Percentiles rank a stretch among this genome's conserved stretches.
Conservation (phyloP, 2,329 filamentous ascomycete genomes). For the Colletotrichum lini region DNA sequence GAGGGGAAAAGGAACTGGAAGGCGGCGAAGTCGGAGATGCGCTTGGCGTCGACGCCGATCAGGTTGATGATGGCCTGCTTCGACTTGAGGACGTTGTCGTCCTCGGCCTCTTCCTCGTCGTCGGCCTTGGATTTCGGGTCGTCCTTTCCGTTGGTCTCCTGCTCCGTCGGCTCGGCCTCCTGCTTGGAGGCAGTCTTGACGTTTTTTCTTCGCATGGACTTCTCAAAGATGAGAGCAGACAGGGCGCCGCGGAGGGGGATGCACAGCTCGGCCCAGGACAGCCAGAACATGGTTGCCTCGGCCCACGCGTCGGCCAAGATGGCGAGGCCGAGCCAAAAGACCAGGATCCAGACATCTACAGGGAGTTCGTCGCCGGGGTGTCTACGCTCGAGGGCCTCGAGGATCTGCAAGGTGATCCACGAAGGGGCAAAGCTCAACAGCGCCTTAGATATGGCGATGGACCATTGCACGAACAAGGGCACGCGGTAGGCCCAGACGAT, state of each 20-base stretch:
- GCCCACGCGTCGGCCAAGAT: constrained; percentile 72
- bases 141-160: constrained; percentile 49
- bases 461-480: constrained; percentile 71
- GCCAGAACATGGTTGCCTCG: constrained; percentile 77
- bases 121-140: constrained; percentile 60
- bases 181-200: constrained; percentile 74
- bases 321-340: constrained; percentile 73
- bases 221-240: constrained; percentile 81
- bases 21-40: constrained; percentile 77
- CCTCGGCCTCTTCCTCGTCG: constrained; percentile 63
- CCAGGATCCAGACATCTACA: constrained; percentile 76
- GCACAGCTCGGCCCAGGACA: constrained; percentile 73
- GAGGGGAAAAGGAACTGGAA: constrained; percentile 77
- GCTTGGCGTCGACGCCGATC: constrained; percentile 81
- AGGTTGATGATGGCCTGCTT: constrained; percentile 83
- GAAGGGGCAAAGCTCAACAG: constrained; percentile 79
- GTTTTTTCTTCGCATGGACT: constrained; percentile 83
- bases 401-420: constrained; percentile 75
- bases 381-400: constrained; percentile 74
- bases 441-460: constrained; percentile 67
- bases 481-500: constrained; percentile 71
- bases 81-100: constrained; percentile 56
- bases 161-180: constrained; percentile 49
- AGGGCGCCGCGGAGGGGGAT: constrained; percentile 79
- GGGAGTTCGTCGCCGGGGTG: constrained; percentile 60